Evolutionary conservation across 768 basidiomycete species (phyloP).

Genomic region (Leccinum barrowsii): DNA sequence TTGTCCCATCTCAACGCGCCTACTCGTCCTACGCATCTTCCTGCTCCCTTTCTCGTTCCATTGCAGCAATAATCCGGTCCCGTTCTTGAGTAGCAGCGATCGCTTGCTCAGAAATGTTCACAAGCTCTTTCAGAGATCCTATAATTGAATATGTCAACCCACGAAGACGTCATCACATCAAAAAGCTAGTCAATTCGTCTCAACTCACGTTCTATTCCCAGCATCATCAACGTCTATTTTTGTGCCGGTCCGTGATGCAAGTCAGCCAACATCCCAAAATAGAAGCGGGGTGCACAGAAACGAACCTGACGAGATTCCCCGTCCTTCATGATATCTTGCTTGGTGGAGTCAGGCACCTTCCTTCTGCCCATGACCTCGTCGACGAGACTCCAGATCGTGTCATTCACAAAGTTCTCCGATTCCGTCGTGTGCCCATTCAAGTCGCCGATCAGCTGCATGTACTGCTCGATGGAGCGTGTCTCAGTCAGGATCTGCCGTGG

Average conservation of each 20-base stretch:
- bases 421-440: conserved; percentile 6
- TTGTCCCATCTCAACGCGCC: neutral
- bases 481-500: conserved; percentile 37
- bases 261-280: neutral
- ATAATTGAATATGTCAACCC: neutral
- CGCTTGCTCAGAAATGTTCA: conserved; percentile 33
- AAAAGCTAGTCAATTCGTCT: neutral
- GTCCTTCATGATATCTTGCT: conserved; percentile 42
- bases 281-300: neutral
- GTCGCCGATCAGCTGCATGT: conserved; percentile 35
- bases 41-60: conserved; percentile 9
- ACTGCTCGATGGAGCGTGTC: conserved; percentile 38
- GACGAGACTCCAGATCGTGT: conserved; percentile 33
- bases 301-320: conserved; percentile 41
- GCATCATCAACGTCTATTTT: conserved; percentile 38
- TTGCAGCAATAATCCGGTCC: conserved; percentile 18
- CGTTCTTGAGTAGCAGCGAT: conserved; percentile 30
- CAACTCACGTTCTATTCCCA: conserved; percentile 46
- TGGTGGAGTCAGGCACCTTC: conserved; percentile 31
- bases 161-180: neutral
- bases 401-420: conserved; percentile 5
- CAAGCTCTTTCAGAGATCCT: conserved; percentile 34
- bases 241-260: neutral
- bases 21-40: neutral
- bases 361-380: conserved; percentile 39